Percentiles rank a stretch among this genome's conserved stretches.
Conservation (phyloP, 345 rosid species). For the Heritiera fomes region DNA sequence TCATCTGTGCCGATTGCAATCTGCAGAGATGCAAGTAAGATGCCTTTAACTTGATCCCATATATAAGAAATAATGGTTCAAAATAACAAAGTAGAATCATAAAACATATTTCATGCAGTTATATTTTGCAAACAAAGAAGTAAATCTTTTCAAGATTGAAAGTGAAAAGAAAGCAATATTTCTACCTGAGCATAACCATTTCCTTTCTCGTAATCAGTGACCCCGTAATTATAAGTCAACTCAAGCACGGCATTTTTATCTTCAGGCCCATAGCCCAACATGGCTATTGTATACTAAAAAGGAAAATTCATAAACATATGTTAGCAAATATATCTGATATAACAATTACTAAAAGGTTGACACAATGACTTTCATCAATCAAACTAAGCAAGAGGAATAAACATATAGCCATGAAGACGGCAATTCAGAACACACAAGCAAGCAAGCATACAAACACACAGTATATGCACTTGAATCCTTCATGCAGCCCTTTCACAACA, state of each 20-base stretch:
- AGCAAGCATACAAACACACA: not conserved
- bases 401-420: not conserved
- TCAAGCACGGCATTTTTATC: constrained; percentile 69
- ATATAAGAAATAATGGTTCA: not conserved
- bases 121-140: constrained; percentile 3
- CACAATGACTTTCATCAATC: not conserved
- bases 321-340: not conserved
- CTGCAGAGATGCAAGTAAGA: constrained; percentile 39
- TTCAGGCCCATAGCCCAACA: constrained; percentile 87
- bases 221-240: constrained; percentile 70
- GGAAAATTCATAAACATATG: constrained; percentile 11
- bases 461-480: not conserved
- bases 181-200: constrained; percentile 73
- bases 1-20: constrained; percentile 97
- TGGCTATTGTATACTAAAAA: constrained; percentile 58
- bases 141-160: not conserved
- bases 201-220: constrained; percentile 69
- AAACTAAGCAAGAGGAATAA: not conserved
- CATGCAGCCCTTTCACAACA: not conserved
- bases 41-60: not conserved
- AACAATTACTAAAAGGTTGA: not conserved
- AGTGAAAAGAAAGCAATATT: constrained; percentile 11
- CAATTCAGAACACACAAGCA: not conserved
- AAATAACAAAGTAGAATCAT: not conserved
- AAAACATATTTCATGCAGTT: not conserved